phyloP scores from a whole-genome alignment of 768 basidiomycete species.

The Agaricus sinodeliciosus region DNA sequence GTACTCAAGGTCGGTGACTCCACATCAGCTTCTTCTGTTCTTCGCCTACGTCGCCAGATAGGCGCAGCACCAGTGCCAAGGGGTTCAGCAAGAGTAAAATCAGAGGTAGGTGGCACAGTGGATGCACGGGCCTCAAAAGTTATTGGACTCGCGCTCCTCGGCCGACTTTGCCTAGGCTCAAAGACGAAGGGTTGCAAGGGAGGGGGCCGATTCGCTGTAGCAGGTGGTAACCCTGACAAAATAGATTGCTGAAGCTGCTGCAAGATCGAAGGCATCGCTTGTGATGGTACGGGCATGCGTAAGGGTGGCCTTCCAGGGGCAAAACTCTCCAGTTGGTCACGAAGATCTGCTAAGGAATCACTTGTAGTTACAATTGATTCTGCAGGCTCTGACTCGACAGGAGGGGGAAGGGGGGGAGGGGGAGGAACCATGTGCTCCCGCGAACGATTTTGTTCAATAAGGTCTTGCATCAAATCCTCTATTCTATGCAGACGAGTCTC shows the following conservation, averaged over 20 bases:
- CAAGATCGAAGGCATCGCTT: constrained; percentile 45
- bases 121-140: constrained; percentile 11
- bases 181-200: constrained; percentile 13
- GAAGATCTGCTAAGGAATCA: constrained; percentile 23
- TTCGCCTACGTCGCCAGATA: not conserved
- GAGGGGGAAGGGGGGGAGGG: constrained; percentile 16
- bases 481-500: constrained; percentile 36
- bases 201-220: constrained; percentile 11
- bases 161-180: constrained; percentile 10
- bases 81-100: not conserved
- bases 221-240: constrained; percentile 17
- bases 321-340: constrained; percentile 17
- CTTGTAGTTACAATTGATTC: constrained; percentile 23
- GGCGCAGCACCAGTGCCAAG: not conserved
- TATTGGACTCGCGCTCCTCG: constrained; percentile 13
- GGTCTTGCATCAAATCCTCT: constrained; percentile 36
- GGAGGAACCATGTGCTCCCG: constrained; percentile 17
- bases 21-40: not conserved
- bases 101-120: constrained; percentile 8
- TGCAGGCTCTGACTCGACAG: constrained; percentile 14
- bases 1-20: not conserved
- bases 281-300: constrained; percentile 38
- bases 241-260: constrained; percentile 58
- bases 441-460: constrained; percentile 29
- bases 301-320: constrained; percentile 15